Evolutionary conservation across 805 yeast genomes (phyloP).

Genomic region (Schizosaccharomyces pombe): DNA sequence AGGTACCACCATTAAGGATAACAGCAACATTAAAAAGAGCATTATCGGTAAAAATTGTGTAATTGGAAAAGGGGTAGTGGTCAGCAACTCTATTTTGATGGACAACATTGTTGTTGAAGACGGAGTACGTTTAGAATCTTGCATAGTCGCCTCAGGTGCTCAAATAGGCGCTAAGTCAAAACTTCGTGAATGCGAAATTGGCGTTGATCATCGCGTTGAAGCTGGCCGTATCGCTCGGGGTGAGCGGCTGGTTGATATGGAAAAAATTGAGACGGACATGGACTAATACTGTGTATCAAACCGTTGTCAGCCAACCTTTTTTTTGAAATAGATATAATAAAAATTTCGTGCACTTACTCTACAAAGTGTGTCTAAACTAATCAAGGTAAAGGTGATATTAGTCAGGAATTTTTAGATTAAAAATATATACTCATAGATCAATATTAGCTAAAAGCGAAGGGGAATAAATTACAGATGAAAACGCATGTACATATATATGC

Average conservation of each 20-base stretch:
- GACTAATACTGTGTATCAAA: background rate
- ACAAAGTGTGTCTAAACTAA: too few relatives aligned
- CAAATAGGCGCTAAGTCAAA: background rate
- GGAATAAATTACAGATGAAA: too few relatives aligned
- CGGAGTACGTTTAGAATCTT: conserved; percentile 6
- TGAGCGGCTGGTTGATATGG: conserved; percentile 1
- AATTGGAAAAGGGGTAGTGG: conserved; percentile 68
- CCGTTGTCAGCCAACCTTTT: too few relatives aligned
- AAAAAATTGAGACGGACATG: background rate
- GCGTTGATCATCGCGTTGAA: conserved; percentile 1
- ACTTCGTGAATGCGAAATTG: conserved; percentile 3
- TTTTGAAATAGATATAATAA: too few relatives aligned
- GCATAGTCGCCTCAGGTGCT: background rate
- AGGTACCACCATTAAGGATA: conserved; percentile 47
- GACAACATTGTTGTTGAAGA: conserved; percentile 55
- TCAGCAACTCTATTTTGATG: conserved; percentile 64
- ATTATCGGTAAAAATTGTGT: conserved; percentile 52
- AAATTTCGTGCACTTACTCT: too few relatives aligned
- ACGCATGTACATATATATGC: too few relatives aligned
- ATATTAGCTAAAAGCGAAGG: too few relatives aligned
- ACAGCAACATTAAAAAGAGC: conserved; percentile 65
- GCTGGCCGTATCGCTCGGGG: background rate
- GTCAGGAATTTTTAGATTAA: too few relatives aligned
- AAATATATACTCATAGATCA: too few relatives aligned
- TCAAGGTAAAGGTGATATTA: too few relatives aligned